Percentiles rank a stretch among this genome's conserved stretches.
Conservation (phyloP, 352 stramenopile genomes). For the Globisporangium perplexum region DNA sequence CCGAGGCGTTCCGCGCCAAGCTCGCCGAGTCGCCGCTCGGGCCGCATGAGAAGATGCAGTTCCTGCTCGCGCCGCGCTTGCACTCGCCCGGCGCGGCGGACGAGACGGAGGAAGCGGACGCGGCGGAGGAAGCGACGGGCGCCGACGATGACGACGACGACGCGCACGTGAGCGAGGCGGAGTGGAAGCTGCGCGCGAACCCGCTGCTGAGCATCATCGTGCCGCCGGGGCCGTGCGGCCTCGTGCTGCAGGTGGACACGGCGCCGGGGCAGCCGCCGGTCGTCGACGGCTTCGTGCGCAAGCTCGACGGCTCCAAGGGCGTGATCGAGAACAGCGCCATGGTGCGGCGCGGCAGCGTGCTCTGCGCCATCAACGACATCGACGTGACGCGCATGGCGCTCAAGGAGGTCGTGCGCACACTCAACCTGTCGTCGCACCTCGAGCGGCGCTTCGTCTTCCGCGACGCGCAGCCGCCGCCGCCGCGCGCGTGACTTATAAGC, state of each 20-base stretch:
- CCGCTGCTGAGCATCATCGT: conserved; percentile 68
- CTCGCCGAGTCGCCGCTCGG: conserved; percentile 65
- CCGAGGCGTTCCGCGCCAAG: conserved; percentile 63
- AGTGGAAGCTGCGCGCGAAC: conserved; percentile 63
- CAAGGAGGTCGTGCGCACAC: conserved; percentile 59
- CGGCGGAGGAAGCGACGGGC: too few relatives aligned
- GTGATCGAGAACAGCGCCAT: conserved; percentile 74
- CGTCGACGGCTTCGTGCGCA: conserved; percentile 72
- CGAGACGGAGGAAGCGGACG: too few relatives aligned
- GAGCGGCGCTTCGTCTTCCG: conserved; percentile 73
- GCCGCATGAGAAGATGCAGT: conserved; percentile 60
- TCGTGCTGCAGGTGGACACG: conserved; percentile 57
- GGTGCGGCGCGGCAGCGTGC: conserved; percentile 52
- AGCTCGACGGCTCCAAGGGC: conserved; percentile 57
- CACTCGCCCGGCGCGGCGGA: too few relatives aligned
- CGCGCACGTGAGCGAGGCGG: conserved; percentile 45
- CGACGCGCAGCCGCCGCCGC: conserved; percentile 13
- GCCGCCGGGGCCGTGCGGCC: conserved; percentile 58
- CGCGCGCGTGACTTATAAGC: background rate
- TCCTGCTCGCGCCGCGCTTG: conserved; percentile 30
- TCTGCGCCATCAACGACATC: conserved; percentile 78
- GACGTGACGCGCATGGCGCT: conserved; percentile 63
- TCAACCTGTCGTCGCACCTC: conserved; percentile 68
- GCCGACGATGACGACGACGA: conserved; percentile 29
- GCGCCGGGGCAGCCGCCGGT: conserved; percentile 26